Conservation (phyloP, 129 eudicot genomes). For the Flaveria sonorensis region DNA sequence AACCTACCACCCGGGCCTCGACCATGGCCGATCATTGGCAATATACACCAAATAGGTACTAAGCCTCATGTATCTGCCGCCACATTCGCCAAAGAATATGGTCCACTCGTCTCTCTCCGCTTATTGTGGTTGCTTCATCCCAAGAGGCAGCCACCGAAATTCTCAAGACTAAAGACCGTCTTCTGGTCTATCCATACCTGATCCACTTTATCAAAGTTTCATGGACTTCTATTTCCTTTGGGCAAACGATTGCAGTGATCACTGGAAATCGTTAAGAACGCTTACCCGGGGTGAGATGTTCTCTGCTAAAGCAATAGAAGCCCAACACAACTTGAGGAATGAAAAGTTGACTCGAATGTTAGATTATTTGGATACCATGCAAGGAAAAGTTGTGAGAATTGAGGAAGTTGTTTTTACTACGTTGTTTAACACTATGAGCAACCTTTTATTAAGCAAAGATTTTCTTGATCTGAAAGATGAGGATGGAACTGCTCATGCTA, state of each 20-base stretch:
- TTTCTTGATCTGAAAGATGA: too few species aligned
- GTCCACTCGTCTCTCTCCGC: too few species aligned
- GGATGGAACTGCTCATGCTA: too few species aligned
- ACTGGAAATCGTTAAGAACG: conserved; percentile 28
- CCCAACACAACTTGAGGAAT: conserved; percentile 16
- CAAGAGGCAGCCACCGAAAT: conserved; percentile 29
- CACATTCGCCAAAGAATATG: conserved; percentile 18
- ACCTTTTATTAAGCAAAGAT: not conserved
- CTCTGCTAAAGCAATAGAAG: conserved; percentile 22
- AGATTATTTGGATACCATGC: conserved; percentile 10
- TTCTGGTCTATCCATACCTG: conserved; percentile 22
- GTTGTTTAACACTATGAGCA: conserved; percentile 10
- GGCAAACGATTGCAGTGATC: conserved; percentile 12
- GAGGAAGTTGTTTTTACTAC: conserved; percentile 25
- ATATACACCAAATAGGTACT: conserved; percentile 26
- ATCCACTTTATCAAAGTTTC: not conserved
- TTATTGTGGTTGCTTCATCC: conserved; percentile 33
- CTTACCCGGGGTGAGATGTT: conserved; percentile 26
- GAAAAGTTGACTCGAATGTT: conserved; percentile 22
- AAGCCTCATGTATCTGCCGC: conserved; percentile 21
- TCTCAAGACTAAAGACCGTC: conserved; percentile 32
- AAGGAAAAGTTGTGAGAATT: conserved; percentile 31
- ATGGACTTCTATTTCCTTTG: conserved; percentile 8
- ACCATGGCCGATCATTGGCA: conserved; percentile 6
- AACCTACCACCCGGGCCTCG: not conserved